Evolutionary conservation across 2,329 filamentous ascomycete genomes (phyloP), one percentile per base, ranked within the genome.

Genomic region (Orbilia quercus): DNA sequence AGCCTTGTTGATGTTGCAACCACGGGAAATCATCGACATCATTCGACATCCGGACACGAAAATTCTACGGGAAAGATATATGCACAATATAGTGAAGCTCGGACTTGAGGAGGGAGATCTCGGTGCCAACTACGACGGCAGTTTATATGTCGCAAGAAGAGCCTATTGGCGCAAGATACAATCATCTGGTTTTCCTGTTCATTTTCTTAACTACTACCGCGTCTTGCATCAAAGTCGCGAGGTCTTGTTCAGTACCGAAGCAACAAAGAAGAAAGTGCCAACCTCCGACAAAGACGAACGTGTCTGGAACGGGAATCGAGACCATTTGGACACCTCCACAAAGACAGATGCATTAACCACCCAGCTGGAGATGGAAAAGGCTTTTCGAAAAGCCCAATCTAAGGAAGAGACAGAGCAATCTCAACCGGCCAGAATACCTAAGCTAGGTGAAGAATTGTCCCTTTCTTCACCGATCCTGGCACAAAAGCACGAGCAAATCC

Each of bases 51-150:
- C 57, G 2, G 16, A 50, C 1, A 7, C 34, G 5, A 42, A 7
- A n/a, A 42, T 16, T 1, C 40, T 70, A n/a, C 54, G 40, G 14
- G 20, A 53, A 23, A 22, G 42, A n/a, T 70, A 70, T 55, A 7
- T 70, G 2, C 65, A 70, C 44, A 20, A 20, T 7, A 12, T 70
- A 1, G 25, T 70, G 6, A 70, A 57, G 14, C n/a, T 47, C 3
- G 65, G 55, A 12, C 16, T 70, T 12, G 36, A 50, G 31, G 51
- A 62, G 7, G 55, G 65, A 1, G 38, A 53, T 7, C 6, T 70
- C 5, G 36, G 50, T 3, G 42, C 31, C 1, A 55, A 55, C 14
- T 20, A n/a, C 12, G 22, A 54, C 22, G 65, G 65, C 11, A 40
- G n/a, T 11, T 20, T 70, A 23, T 54, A 44, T 28, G 28, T 70